Base-by-base conservation (phyloP, 805 yeast genomes). In the Sugiyamaella lignohabitans region DNA sequence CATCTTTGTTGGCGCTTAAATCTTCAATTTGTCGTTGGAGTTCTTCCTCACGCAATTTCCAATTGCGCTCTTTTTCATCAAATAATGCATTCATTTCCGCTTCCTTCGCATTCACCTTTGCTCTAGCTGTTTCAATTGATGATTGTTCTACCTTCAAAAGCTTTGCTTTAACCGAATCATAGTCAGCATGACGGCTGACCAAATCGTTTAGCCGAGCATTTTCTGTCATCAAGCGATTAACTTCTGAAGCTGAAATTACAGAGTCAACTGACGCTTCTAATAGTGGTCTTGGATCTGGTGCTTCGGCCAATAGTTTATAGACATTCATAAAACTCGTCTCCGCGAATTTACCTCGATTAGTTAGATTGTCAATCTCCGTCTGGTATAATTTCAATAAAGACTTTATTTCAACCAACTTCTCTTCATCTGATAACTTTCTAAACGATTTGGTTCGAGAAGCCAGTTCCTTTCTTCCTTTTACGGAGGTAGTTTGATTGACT, bases 251-350 rank as follows among this genome's bases (percentile, higher is more conserved):
- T 17, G 76, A 74, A 2, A 73, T 63, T 5, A 83, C 77, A 3
- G 86, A 76, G 42, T 81, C 86, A 22, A 84, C 60, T 1, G 89
- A 78, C 34, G 79, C 74, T 55, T 84, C 84, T 48, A 91, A 67
- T 37, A 89, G 64, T 3, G 95, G 94, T 51, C 75, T 78, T 1
- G 98, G 98, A 66, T 91, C 97, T 0, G 97, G 97, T 0, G 94
- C 89, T 62, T 89, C 96, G 3, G 88, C 86, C 3, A 91, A 67
- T 14, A 79, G 71, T 47, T 86, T 71, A 67, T 91, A 91, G 19
- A 86, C 71, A 17, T 80, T 79, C 61, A 88, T 77, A 58, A 93
- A 83, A 24, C 80, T 73, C 34, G 74, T 70, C 59, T 93, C 98
- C 1, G 85, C 78, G 39, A 64, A 70, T 59, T 89, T 87, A 46